These are phyloP conservation scores for Saccharomycopsis guyanensis DNA, from an alignment of 805 yeast genomes.

Conservation along the genomic window DNA sequence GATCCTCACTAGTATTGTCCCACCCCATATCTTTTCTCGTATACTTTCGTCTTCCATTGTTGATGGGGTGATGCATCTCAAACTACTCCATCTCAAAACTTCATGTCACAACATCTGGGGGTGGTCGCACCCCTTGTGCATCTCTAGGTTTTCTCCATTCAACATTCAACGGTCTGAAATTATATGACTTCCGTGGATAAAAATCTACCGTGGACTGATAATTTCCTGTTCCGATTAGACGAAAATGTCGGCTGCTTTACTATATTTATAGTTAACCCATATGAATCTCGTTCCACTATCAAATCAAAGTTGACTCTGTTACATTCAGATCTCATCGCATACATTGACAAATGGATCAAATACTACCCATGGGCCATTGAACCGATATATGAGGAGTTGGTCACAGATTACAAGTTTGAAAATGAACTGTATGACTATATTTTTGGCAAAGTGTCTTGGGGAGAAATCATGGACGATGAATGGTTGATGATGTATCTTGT, in stretches of 20 bases:
- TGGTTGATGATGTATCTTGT: slow-evolving; percentile 37
- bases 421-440: slow-evolving; percentile 22
- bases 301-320: neutral
- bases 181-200: too few species aligned
- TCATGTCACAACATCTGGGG: too few species aligned
- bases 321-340: neutral
- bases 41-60: slow-evolving; percentile 3
- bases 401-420: slow-evolving; percentile 14
- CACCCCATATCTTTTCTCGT: slow-evolving; percentile 14
- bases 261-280: slow-evolving; percentile 28
- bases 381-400: slow-evolving; percentile 25
- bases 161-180: neutral
- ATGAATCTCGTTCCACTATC: neutral
- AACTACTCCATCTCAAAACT: neutral
- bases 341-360: slow-evolving; percentile 28
- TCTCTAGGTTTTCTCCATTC: neutral
- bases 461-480: slow-evolving; percentile 38
- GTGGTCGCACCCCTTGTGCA: neutral
- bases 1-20: slow-evolving; percentile 3
- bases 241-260: slow-evolving; percentile 23
- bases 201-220: too few species aligned
- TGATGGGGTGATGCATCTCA: neutral
- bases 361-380: slow-evolving; percentile 37
- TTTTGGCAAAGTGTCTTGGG: slow-evolving; percentile 31
- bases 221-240: too few species aligned